Evolutionary conservation across 768 basidiomycete species (phyloP).

Genomic region (Amyloporia xantha): DNA sequence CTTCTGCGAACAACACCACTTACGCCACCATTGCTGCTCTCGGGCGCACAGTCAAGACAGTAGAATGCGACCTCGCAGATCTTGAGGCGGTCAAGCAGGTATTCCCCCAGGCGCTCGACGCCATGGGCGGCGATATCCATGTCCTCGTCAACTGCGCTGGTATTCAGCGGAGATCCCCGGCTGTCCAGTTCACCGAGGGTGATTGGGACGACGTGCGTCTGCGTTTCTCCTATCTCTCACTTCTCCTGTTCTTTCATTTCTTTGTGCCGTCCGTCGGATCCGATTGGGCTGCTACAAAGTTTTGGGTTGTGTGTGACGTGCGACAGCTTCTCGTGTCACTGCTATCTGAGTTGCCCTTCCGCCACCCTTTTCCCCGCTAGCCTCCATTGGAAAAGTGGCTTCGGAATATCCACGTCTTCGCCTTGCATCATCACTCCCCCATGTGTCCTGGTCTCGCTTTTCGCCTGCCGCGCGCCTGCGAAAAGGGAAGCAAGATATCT

Average conservation of each 20-base stretch:
- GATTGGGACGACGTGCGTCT: constrained; percentile 68
- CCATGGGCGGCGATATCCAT: constrained; percentile 48
- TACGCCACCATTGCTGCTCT: constrained; percentile 30
- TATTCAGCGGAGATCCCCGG: constrained; percentile 52
- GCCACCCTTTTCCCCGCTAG: neutral
- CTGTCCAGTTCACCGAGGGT: constrained; percentile 55
- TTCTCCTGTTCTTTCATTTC: constrained; percentile 2
- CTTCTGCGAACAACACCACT: constrained; percentile 28
- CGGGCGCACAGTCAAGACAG: constrained; percentile 32
- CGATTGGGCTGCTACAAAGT: constrained; percentile 5
- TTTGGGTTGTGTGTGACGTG: constrained; percentile 11
- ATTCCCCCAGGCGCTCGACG: constrained; percentile 40
- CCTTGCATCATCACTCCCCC: constrained; percentile 3
- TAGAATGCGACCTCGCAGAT: constrained; percentile 53
- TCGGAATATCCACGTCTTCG: neutral
- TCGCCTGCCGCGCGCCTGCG: constrained; percentile 5
- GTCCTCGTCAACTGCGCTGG: constrained; percentile 68
- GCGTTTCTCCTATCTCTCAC: constrained; percentile 4
- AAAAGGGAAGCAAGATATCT: neutral
- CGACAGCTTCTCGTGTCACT: neutral
- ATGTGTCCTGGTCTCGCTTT: neutral
- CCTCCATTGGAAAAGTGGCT: neutral
- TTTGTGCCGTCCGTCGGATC: constrained; percentile 5
- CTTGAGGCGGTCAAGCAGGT: constrained; percentile 42
- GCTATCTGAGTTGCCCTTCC: constrained; percentile 8